phyloP scores from a whole-genome alignment of 768 basidiomycete genomes.

The Crassisporium funariophilum region DNA sequence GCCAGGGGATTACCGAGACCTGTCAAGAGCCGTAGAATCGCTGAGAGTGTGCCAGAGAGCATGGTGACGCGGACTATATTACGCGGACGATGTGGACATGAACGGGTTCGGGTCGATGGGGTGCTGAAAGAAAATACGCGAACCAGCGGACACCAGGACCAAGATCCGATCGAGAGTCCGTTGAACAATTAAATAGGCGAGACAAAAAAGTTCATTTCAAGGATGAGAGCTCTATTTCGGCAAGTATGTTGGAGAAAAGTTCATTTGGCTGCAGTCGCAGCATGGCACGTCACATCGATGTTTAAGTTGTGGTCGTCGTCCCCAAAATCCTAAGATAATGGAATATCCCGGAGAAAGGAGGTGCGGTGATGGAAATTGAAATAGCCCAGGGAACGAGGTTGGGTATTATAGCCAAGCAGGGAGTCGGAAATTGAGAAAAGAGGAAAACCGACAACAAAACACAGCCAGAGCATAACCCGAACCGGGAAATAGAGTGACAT shows the following conservation, averaged over 20 bases:
- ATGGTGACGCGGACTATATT: too few relatives aligned
- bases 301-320: too few relatives aligned
- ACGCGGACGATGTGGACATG: slow-evolving; percentile 1
- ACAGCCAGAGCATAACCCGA: slow-evolving; percentile 19
- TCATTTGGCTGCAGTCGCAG: too few relatives aligned
- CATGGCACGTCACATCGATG: too few relatives aligned
- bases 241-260: neutral
- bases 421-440: slow-evolving; percentile 24
- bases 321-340: too few relatives aligned
- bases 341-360: slow-evolving; percentile 2
- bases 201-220: neutral
- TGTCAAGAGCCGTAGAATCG: too few relatives aligned
- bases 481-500: neutral
- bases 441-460: slow-evolving; percentile 22
- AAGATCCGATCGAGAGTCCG: slow-evolving; percentile 7
- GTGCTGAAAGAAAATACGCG: neutral
- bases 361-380: neutral
- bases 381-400: slow-evolving; percentile 10
- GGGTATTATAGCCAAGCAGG: slow-evolving; percentile 6
- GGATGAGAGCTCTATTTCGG: slow-evolving; percentile 9
- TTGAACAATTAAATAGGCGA: neutral
- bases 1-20: too few relatives aligned
- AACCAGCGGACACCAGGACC: neutral
- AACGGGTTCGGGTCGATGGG: slow-evolving; percentile 8
- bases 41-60: neutral